Evolutionary conservation across 1,284 basidiomycete species (phyloP).

Genomic region (Peniophora sp.): DNA sequence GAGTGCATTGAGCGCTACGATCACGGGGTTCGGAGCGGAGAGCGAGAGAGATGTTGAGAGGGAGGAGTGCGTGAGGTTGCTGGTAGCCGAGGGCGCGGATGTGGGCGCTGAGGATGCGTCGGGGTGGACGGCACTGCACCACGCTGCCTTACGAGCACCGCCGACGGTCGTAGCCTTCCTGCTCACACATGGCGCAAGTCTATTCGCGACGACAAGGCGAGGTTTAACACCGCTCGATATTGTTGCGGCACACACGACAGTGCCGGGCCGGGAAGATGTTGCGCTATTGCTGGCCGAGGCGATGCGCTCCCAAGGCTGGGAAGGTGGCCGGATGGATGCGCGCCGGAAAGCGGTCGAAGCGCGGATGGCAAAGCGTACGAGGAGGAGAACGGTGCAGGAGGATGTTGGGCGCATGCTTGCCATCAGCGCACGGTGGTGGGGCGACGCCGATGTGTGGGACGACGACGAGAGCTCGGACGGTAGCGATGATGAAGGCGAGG

Average conservation of each 20-base stretch:
- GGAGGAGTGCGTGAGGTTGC: slow-evolving; percentile 79
- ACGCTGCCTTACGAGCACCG: slow-evolving; percentile 84
- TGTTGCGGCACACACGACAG: slow-evolving; percentile 68
- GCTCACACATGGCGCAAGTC: slow-evolving; percentile 85
- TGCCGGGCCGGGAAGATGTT: slow-evolving; percentile 76
- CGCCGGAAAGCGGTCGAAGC: slow-evolving; percentile 50
- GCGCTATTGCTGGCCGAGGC: slow-evolving; percentile 74
- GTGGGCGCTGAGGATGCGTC: slow-evolving; percentile 60
- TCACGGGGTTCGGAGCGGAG: slow-evolving; percentile 78
- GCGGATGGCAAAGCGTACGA: slow-evolving; percentile 46
- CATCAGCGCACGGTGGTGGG: slow-evolving; percentile 62
- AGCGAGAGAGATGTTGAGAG: slow-evolving; percentile 77
- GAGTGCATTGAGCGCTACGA: slow-evolving; percentile 70
- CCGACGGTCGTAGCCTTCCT: slow-evolving; percentile 89
- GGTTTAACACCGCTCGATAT: slow-evolving; percentile 82
- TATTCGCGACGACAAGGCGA: slow-evolving; percentile 65
- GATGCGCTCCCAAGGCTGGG: slow-evolving; percentile 74
- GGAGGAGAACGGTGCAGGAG: slow-evolving; percentile 42
- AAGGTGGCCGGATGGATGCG: slow-evolving; percentile 58
- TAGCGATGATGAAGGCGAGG: slow-evolving; percentile 38
- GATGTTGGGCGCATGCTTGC: slow-evolving; percentile 49
- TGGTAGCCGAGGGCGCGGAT: slow-evolving; percentile 76
- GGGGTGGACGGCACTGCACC: slow-evolving; percentile 95
- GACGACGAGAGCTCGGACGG: slow-evolving; percentile 22
- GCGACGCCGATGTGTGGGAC: slow-evolving; percentile 23